These are phyloP conservation scores for Willaertia magna DNA, from an alignment of 208 protist genomes.

Conservation along the genomic window DNA sequence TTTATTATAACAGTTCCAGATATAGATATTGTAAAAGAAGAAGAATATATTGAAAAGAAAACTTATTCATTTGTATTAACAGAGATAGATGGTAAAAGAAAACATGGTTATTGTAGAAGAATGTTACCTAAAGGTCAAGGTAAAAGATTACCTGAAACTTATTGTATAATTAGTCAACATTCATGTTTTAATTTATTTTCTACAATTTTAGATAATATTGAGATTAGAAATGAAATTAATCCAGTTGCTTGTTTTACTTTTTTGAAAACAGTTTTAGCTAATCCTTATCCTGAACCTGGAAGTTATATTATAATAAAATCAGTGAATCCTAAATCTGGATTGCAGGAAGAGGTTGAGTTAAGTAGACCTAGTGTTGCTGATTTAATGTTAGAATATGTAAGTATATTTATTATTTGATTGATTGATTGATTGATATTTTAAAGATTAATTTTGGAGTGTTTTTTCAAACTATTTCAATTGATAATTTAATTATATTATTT, in stretches of 20 bases:
- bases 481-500: not conserved
- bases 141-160: not conserved
- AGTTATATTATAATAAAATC: not conserved
- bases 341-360: not conserved
- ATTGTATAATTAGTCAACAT: not conserved
- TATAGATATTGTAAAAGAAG: not conserved
- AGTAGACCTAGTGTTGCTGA: not conserved
- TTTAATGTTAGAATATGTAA: constrained; percentile 3
- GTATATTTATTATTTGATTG: not conserved
- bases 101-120: constrained; percentile 3
- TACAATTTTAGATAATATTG: not conserved
- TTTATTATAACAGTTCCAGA: not conserved
- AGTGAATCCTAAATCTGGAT: not conserved
- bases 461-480: not conserved
- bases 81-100: not conserved
- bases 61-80: constrained; percentile 11
- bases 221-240: not conserved
- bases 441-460: constrained; percentile 1
- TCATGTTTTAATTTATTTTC: constrained; percentile 5
- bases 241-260: not conserved
- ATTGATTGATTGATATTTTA: not conserved
- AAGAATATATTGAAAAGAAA: not conserved
- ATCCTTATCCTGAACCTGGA: constrained; percentile 1
- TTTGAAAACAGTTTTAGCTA: constrained; percentile 2
- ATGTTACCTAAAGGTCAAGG: not conserved